phyloP scores from a whole-genome alignment of 768 basidiomycete species.

The Megacollybia marginata region DNA sequence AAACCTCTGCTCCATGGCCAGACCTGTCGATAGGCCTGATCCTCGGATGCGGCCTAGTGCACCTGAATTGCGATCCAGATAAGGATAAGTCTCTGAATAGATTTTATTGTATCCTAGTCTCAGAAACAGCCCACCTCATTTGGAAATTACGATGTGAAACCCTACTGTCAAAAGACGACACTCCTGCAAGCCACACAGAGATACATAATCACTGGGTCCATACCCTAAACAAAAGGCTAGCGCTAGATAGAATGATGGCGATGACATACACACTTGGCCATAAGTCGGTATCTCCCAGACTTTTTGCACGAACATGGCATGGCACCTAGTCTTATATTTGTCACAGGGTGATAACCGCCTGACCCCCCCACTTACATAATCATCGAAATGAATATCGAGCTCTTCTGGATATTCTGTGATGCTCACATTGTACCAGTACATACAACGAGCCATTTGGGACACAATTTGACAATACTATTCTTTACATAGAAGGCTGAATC shows the following conservation, averaged over 20 bases:
- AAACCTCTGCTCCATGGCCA: slow-evolving; percentile 2
- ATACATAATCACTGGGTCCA: slow-evolving; percentile 12
- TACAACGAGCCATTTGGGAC: too few relatives aligned
- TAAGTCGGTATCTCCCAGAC: slow-evolving; percentile 1
- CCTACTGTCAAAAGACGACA: slow-evolving; percentile 11
- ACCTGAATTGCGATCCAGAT: slow-evolving; percentile 1
- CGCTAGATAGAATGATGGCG: slow-evolving; percentile 10
- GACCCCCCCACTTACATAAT: too few relatives aligned
- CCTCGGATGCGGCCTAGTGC: slow-evolving; percentile 10
- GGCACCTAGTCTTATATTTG: too few relatives aligned
- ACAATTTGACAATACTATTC: too few relatives aligned
- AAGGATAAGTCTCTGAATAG: slow-evolving; percentile 3
- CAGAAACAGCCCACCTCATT: slow-evolving; percentile 21
- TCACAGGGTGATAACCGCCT: too few relatives aligned
- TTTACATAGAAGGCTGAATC: too few relatives aligned
- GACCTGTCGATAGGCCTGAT: slow-evolving; percentile 10
- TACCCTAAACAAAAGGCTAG: background rate
- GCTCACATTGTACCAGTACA: too few relatives aligned
- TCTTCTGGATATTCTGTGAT: too few relatives aligned
- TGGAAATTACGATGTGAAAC: too few relatives aligned
- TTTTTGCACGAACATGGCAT: slow-evolving; percentile 16
- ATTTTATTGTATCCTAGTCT: slow-evolving; percentile 16
- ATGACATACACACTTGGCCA: slow-evolving; percentile 5
- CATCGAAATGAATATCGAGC: too few relatives aligned
- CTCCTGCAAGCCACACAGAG: background rate